Percentiles rank a stretch among this genome's conserved stretches.
These are phyloP conservation scores for Canavalia ensiformis DNA, from an alignment of 306 rosid species.

Conservation along the genomic window DNA sequence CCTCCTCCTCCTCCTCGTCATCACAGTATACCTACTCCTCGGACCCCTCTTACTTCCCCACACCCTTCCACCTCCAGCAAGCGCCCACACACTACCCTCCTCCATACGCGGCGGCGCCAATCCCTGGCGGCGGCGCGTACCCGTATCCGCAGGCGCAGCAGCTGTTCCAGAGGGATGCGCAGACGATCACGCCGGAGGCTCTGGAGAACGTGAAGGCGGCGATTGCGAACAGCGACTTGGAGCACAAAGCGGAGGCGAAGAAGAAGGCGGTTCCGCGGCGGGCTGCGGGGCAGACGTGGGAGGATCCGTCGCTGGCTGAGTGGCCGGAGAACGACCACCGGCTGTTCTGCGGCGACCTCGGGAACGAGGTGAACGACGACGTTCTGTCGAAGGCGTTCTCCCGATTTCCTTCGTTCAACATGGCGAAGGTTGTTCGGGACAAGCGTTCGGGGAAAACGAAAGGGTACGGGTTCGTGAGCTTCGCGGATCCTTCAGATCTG, in stretches of 20 bases:
- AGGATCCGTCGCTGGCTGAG: slow-evolving; percentile 86
- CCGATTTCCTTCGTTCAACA: slow-evolving; percentile 83
- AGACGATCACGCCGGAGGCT: slow-evolving; percentile 86
- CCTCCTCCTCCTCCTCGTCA: slow-evolving; percentile 53
- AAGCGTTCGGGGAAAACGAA: slow-evolving; percentile 44
- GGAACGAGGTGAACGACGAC: slow-evolving; percentile 92
- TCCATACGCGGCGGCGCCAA: slow-evolving; percentile 54
- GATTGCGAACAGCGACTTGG: slow-evolving; percentile 85
- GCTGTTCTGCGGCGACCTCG: slow-evolving; percentile 86
- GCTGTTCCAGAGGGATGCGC: slow-evolving; percentile 84
- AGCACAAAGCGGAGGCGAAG: slow-evolving; percentile 84
- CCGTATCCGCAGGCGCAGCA: slow-evolving; percentile 77
- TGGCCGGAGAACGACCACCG: slow-evolving; percentile 94
- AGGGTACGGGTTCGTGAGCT: slow-evolving; percentile 49
- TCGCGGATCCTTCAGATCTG: slow-evolving; percentile 51
- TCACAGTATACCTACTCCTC: slow-evolving; percentile 75
- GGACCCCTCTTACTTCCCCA: slow-evolving; percentile 71
- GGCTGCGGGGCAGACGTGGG: slow-evolving; percentile 90
- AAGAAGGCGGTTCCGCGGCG: slow-evolving; percentile 81
- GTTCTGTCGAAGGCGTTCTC: slow-evolving; percentile 86
- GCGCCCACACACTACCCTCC: slow-evolving; percentile 60
- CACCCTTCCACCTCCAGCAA: slow-evolving; percentile 88
- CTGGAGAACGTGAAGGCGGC: slow-evolving; percentile 90
- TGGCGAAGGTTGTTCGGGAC: slow-evolving; percentile 69
- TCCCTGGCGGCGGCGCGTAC: slow-evolving; percentile 53